Evolutionary conservation across 768 basidiomycete species (phyloP), one percentile per base, ranked within the genome.

Genomic region (Rhizopogon rudus): DNA sequence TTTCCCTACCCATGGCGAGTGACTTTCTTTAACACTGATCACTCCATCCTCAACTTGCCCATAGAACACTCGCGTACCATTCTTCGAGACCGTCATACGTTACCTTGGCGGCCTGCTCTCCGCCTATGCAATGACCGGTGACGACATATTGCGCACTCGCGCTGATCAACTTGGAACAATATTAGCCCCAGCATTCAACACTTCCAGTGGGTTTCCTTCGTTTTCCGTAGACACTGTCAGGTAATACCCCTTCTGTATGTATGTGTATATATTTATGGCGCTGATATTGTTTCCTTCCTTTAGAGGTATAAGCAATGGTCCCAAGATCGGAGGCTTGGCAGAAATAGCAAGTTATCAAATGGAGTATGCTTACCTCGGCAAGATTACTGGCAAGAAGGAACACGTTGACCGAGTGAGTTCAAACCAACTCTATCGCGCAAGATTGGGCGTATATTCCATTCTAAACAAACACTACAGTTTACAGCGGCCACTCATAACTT

Each of bases 31-130:
- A 5, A 48, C 12, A 42, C 41, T 17, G 4, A 33, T 17, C 2
- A 6, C 25, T 9, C 16, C 7, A 4, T 35, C 13, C 29, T 1
- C 12, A 60, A 59, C 33, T 44, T 28, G 44, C 40, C 14, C 41
- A 70, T 48, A 54, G 61, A 68, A 60, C 69, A 67, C 59, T 73
- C 66, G 52, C 0, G 68, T 69, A 0, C 84, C 85, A 1, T 88
- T 85, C 66, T 91, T 91, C 57, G 90, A 95, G 73, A 95, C 92
- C 0, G 82, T 88, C 41, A 97, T 97, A 57, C 83, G 94, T 33
- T 89, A 95, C 62, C 81, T 98, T 2, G 94, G 93, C 3, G 95
- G 94, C 6, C 75, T 95, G 1, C 78, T 95, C 5, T 88, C 88
- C 2, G 91, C 89, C 0, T 87, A 93, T 63, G 85, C 93, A 5